Percentiles rank a stretch among this genome's conserved stretches.
Conservation (phyloP, 2,329 filamentous ascomycete species). For the Raffaelea arxii region DNA sequence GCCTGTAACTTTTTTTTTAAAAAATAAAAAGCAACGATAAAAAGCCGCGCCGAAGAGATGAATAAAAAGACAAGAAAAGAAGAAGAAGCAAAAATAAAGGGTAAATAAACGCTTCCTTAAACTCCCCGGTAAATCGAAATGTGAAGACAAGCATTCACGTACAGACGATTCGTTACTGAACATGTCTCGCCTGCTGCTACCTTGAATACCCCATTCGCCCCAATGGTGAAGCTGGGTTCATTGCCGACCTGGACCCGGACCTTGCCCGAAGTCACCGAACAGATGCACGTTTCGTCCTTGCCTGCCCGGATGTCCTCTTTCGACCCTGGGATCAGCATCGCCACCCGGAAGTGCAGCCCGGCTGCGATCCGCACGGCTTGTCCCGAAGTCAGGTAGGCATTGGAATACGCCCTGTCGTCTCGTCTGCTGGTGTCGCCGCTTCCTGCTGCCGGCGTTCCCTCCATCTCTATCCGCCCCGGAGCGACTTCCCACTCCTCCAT, state of each 20-base stretch:
- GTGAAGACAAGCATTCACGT: slow-evolving; percentile 33
- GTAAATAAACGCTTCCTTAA: neutral
- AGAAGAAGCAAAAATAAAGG: neutral
- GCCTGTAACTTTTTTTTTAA: neutral
- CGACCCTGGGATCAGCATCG: slow-evolving; percentile 17
- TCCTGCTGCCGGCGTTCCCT: slow-evolving; percentile 1
- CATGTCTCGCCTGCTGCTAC: slow-evolving; percentile 28
- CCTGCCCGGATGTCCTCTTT: slow-evolving; percentile 12
- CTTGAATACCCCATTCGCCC: slow-evolving; percentile 33
- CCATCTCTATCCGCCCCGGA: slow-evolving; percentile 19
- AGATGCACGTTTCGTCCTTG: slow-evolving; percentile 14
- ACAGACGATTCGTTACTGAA: slow-evolving; percentile 31
- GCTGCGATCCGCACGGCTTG: slow-evolving; percentile 16
- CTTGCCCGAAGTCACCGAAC: slow-evolving; percentile 21
- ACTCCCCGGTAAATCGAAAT: slow-evolving; percentile 8
- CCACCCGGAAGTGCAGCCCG: slow-evolving; percentile 19
- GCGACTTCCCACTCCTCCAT: slow-evolving; percentile 28
- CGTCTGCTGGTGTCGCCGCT: slow-evolving; percentile 14
- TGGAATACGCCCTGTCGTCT: slow-evolving; percentile 25
- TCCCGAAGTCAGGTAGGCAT: slow-evolving; percentile 19
- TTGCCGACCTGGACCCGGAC: slow-evolving; percentile 17
- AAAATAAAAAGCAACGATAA: too few relatives aligned
- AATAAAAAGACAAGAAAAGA: too few relatives aligned
- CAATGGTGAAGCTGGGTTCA: slow-evolving; percentile 28
- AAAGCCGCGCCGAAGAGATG: too few relatives aligned